Evolutionary conservation across 2,329 filamentous ascomycete genomes (phyloP).

Genomic region (Diaporthe capsici): DNA sequence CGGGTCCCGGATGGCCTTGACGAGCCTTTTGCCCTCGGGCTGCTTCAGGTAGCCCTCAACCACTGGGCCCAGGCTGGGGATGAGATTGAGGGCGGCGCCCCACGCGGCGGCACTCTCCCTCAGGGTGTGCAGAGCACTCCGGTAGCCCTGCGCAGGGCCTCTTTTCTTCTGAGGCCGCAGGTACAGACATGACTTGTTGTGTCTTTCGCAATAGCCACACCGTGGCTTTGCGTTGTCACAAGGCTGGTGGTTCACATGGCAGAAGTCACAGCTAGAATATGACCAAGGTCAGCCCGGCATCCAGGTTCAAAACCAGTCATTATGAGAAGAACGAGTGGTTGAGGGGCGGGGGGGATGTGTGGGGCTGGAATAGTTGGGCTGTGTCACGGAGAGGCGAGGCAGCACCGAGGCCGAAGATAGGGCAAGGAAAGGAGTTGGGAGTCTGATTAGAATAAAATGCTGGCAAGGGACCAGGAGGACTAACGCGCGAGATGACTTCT

Average conservation of each 20-base stretch:
- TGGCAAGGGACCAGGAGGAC: constrained; percentile 22
- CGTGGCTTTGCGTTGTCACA: constrained; percentile 63
- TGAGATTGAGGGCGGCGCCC: constrained; percentile 54
- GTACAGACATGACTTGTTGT: constrained; percentile 55
- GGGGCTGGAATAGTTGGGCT: neutral
- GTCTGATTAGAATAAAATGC: neutral
- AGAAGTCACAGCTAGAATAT: constrained; percentile 59
- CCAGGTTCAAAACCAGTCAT: neutral
- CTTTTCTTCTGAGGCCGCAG: constrained; percentile 56
- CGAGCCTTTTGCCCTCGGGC: constrained; percentile 48
- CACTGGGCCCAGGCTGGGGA: constrained; percentile 53
- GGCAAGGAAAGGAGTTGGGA: neutral
- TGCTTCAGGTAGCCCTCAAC: constrained; percentile 53
- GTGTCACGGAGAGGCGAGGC: neutral
- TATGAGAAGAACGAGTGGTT: neutral
- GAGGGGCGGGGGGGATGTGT: neutral
- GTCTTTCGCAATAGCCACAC: constrained; percentile 59
- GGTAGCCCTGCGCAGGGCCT: constrained; percentile 55
- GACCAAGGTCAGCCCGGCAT: constrained; percentile 41
- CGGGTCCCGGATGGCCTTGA: constrained; percentile 52
- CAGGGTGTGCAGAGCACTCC: constrained; percentile 56
- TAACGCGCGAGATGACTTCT: constrained; percentile 43
- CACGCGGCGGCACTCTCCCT: constrained; percentile 56
- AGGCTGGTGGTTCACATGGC: constrained; percentile 62
- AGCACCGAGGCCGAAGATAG: neutral